Conservation (phyloP, 1,284 basidiomycete species). For the Pascua guehoae region DNA sequence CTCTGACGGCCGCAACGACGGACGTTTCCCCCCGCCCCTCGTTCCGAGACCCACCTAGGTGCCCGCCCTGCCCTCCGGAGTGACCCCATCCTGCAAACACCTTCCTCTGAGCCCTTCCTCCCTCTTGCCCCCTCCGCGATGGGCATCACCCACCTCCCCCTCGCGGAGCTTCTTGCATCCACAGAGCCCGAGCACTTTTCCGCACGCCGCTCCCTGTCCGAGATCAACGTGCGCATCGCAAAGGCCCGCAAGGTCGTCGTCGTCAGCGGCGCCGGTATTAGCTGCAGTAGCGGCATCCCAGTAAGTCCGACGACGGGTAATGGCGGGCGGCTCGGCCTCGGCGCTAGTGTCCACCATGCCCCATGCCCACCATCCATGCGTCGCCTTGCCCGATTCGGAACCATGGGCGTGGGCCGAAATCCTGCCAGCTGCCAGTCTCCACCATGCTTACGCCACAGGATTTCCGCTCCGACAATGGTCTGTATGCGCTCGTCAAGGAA, state of each 20-base stretch:
- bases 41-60: too few species aligned
- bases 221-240: constrained; percentile 69
- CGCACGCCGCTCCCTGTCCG: constrained; percentile 53
- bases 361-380: background rate
- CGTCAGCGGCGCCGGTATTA: constrained; percentile 87
- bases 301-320: constrained; percentile 54
- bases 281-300: constrained; percentile 87
- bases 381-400: background rate
- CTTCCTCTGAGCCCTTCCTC: too few species aligned
- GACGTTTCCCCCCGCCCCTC: background rate
- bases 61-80: too few species aligned
- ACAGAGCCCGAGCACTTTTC: constrained; percentile 25
- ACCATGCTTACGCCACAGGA: constrained; percentile 56
- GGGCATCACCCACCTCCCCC: constrained; percentile 33
- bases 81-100: too few species aligned
- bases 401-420: background rate
- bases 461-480: constrained; percentile 80
- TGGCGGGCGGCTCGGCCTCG: background rate
- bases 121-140: constrained; percentile 10
- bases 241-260: constrained; percentile 80
- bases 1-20: too few species aligned
- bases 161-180: constrained; percentile 28
- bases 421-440: too few species aligned
- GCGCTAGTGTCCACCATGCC: background rate
- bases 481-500: constrained; percentile 81